Base-by-base conservation (phyloP, 2,329 filamentous ascomycete species). In the Aspergillus chevalieri region DNA sequence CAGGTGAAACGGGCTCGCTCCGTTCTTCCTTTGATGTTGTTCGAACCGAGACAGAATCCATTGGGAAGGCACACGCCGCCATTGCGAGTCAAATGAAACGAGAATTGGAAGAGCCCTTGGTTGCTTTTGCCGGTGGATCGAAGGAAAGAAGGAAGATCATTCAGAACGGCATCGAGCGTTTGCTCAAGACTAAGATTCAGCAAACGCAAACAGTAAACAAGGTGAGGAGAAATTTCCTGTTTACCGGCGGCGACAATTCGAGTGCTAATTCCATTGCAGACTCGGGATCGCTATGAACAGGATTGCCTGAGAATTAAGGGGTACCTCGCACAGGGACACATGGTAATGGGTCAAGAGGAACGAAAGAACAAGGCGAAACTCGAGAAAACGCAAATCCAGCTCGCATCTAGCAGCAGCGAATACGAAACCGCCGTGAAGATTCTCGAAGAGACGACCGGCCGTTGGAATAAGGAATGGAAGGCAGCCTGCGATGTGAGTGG, bases 261-360 rank as follows among this genome's bases (percentile, higher is more conserved):
- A 17, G 48, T 52, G 44, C 50, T 59, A 36, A 59, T 34, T 26
- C 8, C 10, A 28, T 19, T 19, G 6, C 54, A 89, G 86, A 87
- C 91, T 14, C 82, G 93, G 57, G 93, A 98, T 71, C 86, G 86
- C 45, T 98, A 94, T 67, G 93, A 98, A 71, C 92, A 98, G 70
- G 94, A 98, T 61, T 97, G 92, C 66, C 78, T 98, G 42, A 93
- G 95, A 68, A 97, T 98, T 69, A 98, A 98, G 72, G 93, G 93
- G 36, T 98, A 98, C 65, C 82, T 98, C 4, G 93, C 94, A 3
- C 93, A 98, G 71, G 93, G 93, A 8, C 94, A 98, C 68, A 98
- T 98, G 93, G 93, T 98, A 50, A 98, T 98, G 93, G 93, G 93
- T 12, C 93, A 98, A 62, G 93, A 98, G 68, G 93, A 98, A 74